A percentile compares a stretch with the other conserved stretches of the same genome.
These are phyloP conservation scores for Puccinia novopanici DNA, from an alignment of 1,284 basidiomycete species.

Conservation along the genomic window DNA sequence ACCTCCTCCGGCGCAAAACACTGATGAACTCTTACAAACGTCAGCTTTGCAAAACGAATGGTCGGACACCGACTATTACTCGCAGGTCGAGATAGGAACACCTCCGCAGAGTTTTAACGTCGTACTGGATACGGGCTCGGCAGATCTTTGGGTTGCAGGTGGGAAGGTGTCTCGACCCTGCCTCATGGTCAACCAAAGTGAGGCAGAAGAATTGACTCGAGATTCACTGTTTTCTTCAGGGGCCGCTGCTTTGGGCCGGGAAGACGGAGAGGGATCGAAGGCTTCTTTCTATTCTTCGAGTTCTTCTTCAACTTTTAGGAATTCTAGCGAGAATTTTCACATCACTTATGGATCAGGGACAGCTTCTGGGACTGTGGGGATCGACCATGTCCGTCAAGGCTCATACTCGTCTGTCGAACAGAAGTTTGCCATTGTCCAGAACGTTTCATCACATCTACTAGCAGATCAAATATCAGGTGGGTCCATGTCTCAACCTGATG, in stretches of 20 bases:
- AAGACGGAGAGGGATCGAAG: constrained; percentile 50
- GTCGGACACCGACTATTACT: constrained; percentile 54
- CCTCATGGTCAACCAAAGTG: neutral
- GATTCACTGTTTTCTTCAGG: neutral
- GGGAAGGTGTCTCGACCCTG: constrained; percentile 12
- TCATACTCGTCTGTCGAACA: constrained; percentile 57
- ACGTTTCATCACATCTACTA: constrained; percentile 51
- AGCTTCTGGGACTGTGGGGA: constrained; percentile 56
- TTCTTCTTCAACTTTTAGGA: constrained; percentile 54
- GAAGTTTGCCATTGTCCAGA: constrained; percentile 56
- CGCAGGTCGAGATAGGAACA: constrained; percentile 59
- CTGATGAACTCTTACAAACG: constrained; percentile 4
- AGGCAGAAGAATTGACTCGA: constrained; percentile 11
- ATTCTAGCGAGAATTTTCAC: constrained; percentile 54
- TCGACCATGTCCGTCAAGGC: constrained; percentile 57
- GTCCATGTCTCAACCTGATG: neutral
- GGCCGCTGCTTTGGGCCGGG: neutral
- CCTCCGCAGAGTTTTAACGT: constrained; percentile 62
- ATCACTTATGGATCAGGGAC: constrained; percentile 58
- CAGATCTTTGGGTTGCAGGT: constrained; percentile 61
- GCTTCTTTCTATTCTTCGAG: constrained; percentile 51
- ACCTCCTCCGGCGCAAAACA: neutral
- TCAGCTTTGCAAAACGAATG: constrained; percentile 48
- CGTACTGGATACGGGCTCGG: constrained; percentile 63
- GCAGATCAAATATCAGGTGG: constrained; percentile 53